Conservation (phyloP, 352 stramenopile genomes). For the Pythium rishiriense region DNA sequence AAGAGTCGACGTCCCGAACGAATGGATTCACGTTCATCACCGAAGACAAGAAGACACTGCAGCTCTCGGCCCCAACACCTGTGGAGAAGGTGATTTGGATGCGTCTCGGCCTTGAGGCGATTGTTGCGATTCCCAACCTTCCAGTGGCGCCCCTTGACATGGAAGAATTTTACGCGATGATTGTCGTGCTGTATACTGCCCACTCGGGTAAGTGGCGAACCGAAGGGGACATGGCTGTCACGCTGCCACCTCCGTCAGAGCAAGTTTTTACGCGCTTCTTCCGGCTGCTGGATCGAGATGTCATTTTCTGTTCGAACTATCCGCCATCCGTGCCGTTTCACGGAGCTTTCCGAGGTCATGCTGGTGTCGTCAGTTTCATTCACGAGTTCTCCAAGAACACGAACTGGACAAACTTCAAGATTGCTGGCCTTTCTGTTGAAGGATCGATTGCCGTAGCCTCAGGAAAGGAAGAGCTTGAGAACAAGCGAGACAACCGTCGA, state of each 20-base stretch:
- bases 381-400: conserved; percentile 81
- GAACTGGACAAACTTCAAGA: conserved; percentile 87
- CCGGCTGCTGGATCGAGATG: conserved; percentile 78
- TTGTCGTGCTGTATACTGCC: conserved; percentile 85
- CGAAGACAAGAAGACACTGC: conserved; percentile 84
- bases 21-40: conserved; percentile 90
- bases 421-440: conserved; percentile 81
- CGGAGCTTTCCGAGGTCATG: conserved; percentile 72
- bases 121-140: conserved; percentile 81
- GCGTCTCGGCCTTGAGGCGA: conserved; percentile 78
- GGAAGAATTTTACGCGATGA: conserved; percentile 90
- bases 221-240: conserved; percentile 87
- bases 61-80: conserved; percentile 69
- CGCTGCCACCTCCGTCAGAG: conserved; percentile 77
- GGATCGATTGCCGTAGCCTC: conserved; percentile 81
- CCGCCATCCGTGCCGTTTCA: conserved; percentile 87
- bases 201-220: conserved; percentile 80
- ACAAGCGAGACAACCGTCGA: conserved; percentile 76
- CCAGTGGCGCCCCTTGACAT: conserved; percentile 82
- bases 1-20: conserved; percentile 74
- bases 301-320: conserved; percentile 90
- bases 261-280: conserved; percentile 90
- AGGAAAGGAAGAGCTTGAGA: conserved; percentile 86
- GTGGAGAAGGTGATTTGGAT: conserved; percentile 90
- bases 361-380: conserved; percentile 74